phyloP scores from a whole-genome alignment of 345 rosid genomes.

The Pistacia vera region DNA sequence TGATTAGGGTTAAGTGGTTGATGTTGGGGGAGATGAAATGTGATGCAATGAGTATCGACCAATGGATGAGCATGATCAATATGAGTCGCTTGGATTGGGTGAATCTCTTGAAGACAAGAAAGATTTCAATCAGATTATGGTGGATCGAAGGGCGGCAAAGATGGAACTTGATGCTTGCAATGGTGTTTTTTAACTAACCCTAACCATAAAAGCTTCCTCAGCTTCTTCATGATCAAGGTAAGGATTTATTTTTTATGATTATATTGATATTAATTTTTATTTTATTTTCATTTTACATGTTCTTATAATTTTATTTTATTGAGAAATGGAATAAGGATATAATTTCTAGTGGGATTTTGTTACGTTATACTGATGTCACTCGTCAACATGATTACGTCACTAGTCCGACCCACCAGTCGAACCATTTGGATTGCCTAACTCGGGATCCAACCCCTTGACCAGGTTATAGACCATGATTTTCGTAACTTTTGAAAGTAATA shows the following conservation, averaged over 20 bases:
- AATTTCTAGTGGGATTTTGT: no score
- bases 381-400: no score
- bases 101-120: constrained; percentile 84
- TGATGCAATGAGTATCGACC: constrained; percentile 62
- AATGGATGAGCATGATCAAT: constrained; percentile 67
- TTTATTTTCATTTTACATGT: not conserved
- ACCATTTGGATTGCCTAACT: no score
- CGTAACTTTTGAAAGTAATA: no score
- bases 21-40: not conserved
- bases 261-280: not conserved
- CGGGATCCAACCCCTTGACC: no score
- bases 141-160: constrained; percentile 82
- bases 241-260: not conserved
- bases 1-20: not conserved
- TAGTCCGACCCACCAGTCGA: no score
- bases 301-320: no score
- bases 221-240: constrained; percentile 91
- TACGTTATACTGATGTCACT: no score
- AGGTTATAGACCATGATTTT: no score
- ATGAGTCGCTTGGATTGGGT: constrained; percentile 74
- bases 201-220: constrained; percentile 76
- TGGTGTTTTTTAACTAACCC: constrained; percentile 30
- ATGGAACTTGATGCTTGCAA: constrained; percentile 73
- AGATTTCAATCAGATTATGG: constrained; percentile 73
- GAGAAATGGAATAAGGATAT: no score